A percentile compares a stretch with the other conserved stretches of the same genome.
These are phyloP conservation scores for Sporothrix brasiliensis DNA, from an alignment of 2,329 filamentous ascomycete genomes.

Conservation along the genomic window DNA sequence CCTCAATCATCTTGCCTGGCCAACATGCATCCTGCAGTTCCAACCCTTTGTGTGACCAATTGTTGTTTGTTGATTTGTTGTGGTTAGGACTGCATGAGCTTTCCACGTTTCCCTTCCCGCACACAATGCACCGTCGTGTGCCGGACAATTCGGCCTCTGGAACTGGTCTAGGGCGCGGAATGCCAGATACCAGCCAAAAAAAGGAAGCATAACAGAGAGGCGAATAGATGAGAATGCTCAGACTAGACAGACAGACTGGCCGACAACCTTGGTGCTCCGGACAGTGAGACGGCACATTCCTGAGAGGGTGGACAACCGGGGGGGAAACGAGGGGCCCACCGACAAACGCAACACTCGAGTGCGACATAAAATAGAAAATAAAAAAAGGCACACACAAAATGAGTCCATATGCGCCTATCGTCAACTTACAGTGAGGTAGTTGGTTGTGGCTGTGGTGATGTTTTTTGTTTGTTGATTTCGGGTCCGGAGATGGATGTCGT, in stretches of 20 bases:
- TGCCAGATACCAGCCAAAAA: constrained; percentile 1
- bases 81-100: not conserved
- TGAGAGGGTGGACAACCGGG: not conserved
- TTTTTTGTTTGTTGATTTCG: not conserved
- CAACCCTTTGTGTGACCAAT: constrained; percentile 12
- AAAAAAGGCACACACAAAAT: not conserved
- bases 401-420: not conserved
- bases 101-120: not conserved
- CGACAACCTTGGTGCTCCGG: not conserved
- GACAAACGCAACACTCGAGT: not conserved
- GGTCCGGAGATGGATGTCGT: constrained; percentile 1
- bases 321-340: not conserved
- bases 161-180: not conserved
- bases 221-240: too few relatives aligned
- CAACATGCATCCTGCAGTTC: not conserved
- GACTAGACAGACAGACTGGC: not conserved
- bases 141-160: constrained; percentile 10
- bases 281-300: constrained; percentile 24
- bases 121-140: constrained; percentile 18
- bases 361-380: not conserved
- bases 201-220: constrained; percentile 11
- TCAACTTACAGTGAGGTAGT: not conserved
- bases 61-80: constrained; percentile 22
- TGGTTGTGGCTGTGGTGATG: not conserved
- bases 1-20: constrained; percentile 4